A percentile compares a stretch with the other conserved stretches of the same genome.
Conservation (phyloP, 139 green algal species). For the Yamagishiella unicocca region DNA sequence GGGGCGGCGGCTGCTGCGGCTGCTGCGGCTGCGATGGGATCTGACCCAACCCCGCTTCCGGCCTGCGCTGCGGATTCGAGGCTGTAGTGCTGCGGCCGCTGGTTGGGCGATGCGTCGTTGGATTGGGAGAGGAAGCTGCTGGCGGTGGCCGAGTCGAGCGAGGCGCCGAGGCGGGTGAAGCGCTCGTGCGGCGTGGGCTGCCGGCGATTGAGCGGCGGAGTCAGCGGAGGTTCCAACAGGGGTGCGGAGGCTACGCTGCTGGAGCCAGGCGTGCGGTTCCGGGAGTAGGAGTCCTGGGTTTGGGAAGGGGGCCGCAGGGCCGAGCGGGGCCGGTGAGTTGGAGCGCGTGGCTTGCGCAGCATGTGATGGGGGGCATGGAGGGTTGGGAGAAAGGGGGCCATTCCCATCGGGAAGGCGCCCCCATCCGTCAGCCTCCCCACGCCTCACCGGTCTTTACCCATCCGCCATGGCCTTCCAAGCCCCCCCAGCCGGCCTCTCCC, state of each 20-base stretch:
- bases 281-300: no score
- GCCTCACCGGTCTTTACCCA: no score
- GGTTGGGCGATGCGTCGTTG: background rate
- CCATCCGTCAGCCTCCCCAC: no score
- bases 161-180: constrained; percentile 24
- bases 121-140: background rate
- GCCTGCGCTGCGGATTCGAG: background rate
- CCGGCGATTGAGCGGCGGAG: background rate
- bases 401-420: no score
- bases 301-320: no score
- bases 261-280: no score
- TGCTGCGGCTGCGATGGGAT: background rate
- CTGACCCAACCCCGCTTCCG: background rate
- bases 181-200: background rate
- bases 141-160: constrained; percentile 1
- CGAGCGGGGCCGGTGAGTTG: no score
- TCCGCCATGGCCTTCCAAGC: no score
- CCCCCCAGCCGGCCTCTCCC: no score
- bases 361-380: no score
- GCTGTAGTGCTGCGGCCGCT: background rate
- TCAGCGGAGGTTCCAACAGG: background rate
- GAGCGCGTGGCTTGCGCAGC: no score
- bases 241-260: background rate
- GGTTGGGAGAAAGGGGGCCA: no score
- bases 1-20: background rate